Percentiles rank a stretch among this genome's conserved stretches.
phyloP scores from a whole-genome alignment of 2,329 filamentous ascomycete species.

The Pseudopithomyces maydicus region DNA sequence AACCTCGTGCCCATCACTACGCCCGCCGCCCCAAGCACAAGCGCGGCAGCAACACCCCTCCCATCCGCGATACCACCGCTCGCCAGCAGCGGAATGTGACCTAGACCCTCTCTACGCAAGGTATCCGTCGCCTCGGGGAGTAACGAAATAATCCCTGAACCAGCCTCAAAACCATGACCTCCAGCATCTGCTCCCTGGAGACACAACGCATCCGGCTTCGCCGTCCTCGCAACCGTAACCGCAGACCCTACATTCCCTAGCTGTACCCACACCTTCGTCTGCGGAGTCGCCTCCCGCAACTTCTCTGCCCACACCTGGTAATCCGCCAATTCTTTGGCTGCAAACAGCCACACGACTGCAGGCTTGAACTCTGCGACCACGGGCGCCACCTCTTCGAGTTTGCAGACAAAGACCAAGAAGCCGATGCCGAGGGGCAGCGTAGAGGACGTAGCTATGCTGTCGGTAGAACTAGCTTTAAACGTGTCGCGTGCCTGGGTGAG shows the following conservation, averaged over 20 bases:
- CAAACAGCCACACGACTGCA: slow-evolving; percentile 70
- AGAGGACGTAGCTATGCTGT: slow-evolving; percentile 15
- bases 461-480: slow-evolving; percentile 19
- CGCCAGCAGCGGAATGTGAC: slow-evolving; percentile 52
- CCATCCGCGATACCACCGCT: slow-evolving; percentile 66
- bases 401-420: slow-evolving; percentile 59
- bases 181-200: slow-evolving; percentile 69
- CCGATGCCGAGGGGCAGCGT: slow-evolving; percentile 62
- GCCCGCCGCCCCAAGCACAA: slow-evolving; percentile 60
- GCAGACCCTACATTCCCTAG: slow-evolving; percentile 65
- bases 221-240: slow-evolving; percentile 54
- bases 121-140: slow-evolving; percentile 63
- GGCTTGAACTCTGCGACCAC: slow-evolving; percentile 60
- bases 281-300: slow-evolving; percentile 38
- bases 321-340: slow-evolving; percentile 54
- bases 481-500: slow-evolving; percentile 36
- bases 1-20: slow-evolving; percentile 70
- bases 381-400: slow-evolving; percentile 54
- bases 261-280: slow-evolving; percentile 62
- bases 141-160: slow-evolving; percentile 61
- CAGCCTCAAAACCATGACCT: slow-evolving; percentile 64
- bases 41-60: slow-evolving; percentile 61
- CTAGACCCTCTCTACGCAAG: slow-evolving; percentile 41
- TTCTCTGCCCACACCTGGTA: slow-evolving; percentile 42
- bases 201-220: slow-evolving; percentile 63